These are phyloP conservation scores for Ambrosiella beaveri DNA, from an alignment of 2,329 filamentous ascomycete genomes.

Conservation along the genomic window DNA sequence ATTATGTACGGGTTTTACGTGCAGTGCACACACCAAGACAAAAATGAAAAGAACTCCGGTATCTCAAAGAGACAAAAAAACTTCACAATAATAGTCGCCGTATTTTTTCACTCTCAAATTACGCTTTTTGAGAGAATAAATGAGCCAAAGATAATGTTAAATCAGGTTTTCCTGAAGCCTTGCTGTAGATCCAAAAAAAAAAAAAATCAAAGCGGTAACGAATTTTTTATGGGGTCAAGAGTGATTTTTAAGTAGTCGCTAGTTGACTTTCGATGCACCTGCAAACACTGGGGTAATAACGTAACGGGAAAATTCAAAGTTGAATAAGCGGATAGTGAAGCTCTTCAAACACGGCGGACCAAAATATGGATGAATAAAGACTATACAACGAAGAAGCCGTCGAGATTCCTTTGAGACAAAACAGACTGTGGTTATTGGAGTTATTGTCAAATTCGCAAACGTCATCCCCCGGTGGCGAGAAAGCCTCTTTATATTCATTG, in stretches of 20 bases:
- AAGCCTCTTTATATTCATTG: not conserved
- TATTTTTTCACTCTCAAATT: not conserved
- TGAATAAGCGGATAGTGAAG: not conserved
- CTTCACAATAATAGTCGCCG: not conserved
- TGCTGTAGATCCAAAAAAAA: too few relatives aligned
- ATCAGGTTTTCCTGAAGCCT: too few relatives aligned
- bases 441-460: too few relatives aligned
- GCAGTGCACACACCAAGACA: not conserved
- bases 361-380: not conserved
- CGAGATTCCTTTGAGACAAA: not conserved
- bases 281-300: too few relatives aligned
- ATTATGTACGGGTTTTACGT: slow-evolving; percentile 1
- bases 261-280: too few relatives aligned
- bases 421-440: too few relatives aligned
- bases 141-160: too few relatives aligned
- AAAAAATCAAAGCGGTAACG: too few relatives aligned
- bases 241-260: too few relatives aligned
- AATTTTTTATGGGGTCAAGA: too few relatives aligned
- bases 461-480: too few relatives aligned
- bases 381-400: not conserved
- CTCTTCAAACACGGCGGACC: not conserved
- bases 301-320: not conserved
- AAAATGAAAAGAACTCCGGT: not conserved
- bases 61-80: not conserved
- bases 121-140: too few relatives aligned